Evolutionary conservation across 768 basidiomycete genomes (phyloP), one percentile per base, ranked within the genome.

Genomic region (Boletus bicolor): DNA sequence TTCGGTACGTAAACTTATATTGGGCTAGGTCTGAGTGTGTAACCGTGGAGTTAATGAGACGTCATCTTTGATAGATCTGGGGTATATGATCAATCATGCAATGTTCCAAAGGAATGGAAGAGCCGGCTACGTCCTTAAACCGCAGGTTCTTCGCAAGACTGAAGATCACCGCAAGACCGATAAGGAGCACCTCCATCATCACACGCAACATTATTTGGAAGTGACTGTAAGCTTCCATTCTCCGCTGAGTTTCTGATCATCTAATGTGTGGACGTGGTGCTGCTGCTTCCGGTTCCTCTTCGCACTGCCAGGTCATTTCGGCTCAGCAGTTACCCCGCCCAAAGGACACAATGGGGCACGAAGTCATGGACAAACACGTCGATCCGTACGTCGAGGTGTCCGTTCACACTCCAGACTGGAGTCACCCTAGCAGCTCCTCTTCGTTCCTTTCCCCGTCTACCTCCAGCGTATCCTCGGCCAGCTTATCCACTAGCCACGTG

Each of bases 31-130:
- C 9, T 30, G 24, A n/a, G 45, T n/a, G 35, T 35, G 35, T 56
- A 42, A 15, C 35, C 24, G 14, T 53, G 46, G 26, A 41, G 30
- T 49, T 55, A n/a, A 55, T 30, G 15, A 24, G 32, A 14, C n/a
- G 21, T 11, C 11, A 37, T 53, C 36, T 14, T n/a, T 32, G 51
- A 41, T 68, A 93, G 94, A 98, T 72, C 73, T 93, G 49, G 94
- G 93, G 2, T 89, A 87, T 66, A 85, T 87, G 76, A 91, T 98
- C 69, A 99, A 97, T 65, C 85, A 90, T 57, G 92, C 95, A 7
- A 94, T 98, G 92, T 99, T 99, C 72, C 86, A 87, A 59, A 80
- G 89, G 4, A 95, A 96, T 61, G 90, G 89, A n/a, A 81, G 89
- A 6, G 79, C 82, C 2, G 96, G 96, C 0, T 97, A 92, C 64